Conservation (phyloP, 2,329 filamentous ascomycete species). For the Ascochyta lentis region DNA sequence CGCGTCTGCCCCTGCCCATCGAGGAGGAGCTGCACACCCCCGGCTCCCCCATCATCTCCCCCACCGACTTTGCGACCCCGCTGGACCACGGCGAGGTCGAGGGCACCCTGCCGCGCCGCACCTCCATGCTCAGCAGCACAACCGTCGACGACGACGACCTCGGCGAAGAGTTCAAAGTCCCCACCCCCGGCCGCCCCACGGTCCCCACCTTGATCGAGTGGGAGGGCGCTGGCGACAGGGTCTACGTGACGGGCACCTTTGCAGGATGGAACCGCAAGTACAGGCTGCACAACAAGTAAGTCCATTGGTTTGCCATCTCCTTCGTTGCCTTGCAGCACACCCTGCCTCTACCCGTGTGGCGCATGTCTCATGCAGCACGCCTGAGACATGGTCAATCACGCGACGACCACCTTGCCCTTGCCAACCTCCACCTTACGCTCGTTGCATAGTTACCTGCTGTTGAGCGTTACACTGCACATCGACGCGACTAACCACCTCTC, state of each 20-base stretch:
- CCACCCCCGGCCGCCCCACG: conserved; percentile 68
- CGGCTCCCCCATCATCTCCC: conserved; percentile 84
- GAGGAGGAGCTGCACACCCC: conserved; percentile 90
- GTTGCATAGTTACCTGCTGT: conserved; percentile 17
- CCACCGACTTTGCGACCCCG: conserved; percentile 65
- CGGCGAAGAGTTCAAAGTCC: conserved; percentile 70
- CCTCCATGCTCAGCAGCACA: conserved; percentile 61
- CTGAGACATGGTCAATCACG: conserved; percentile 32
- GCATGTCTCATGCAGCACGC: conserved; percentile 17
- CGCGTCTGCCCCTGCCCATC: conserved; percentile 88
- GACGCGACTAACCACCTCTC: conserved; percentile 24
- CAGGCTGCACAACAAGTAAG: conserved; percentile 83
- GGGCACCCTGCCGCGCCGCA: conserved; percentile 62
- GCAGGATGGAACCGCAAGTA: conserved; percentile 98
- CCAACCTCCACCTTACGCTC: conserved; percentile 17
- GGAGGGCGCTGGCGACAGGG: conserved; percentile 81
- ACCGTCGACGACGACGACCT: conserved; percentile 71
- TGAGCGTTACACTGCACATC: conserved; percentile 43
- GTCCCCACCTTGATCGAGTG: conserved; percentile 88
- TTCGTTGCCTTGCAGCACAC: neutral
- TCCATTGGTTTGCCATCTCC: conserved; percentile 32
- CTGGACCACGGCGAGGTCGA: conserved; percentile 54
- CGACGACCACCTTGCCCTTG: conserved; percentile 16
- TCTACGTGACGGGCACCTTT: conserved; percentile 97
- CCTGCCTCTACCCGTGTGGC: conserved; percentile 29